A percentile compares a stretch with the other conserved stretches of the same genome.
Evolutionary conservation across 768 basidiomycete genomes (phyloP).

Genomic region (Amanita polypyramis): DNA sequence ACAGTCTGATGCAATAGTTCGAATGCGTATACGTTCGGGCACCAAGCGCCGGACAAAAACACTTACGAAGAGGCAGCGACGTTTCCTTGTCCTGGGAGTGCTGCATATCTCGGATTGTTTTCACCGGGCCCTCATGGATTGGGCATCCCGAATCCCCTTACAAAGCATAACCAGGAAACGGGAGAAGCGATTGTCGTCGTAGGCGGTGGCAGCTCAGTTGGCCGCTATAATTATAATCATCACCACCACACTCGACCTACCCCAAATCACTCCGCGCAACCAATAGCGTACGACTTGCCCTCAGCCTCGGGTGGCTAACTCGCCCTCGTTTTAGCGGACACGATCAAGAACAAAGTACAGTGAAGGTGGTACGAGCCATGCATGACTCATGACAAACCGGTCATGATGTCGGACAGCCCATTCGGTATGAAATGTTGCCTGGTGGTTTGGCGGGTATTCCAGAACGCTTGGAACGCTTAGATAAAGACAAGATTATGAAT

Average conservation of each 20-base stretch:
- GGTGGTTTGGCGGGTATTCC: constrained; percentile 33
- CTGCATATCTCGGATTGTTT: constrained; percentile 27
- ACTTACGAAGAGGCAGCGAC: constrained; percentile 33
- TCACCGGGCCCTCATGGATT: constrained; percentile 9
- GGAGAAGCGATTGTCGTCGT: constrained; percentile 12
- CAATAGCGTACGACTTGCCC: constrained; percentile 24
- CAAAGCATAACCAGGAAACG: background rate
- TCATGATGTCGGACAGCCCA: constrained; percentile 24
- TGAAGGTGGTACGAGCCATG: constrained; percentile 4
- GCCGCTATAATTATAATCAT: constrained; percentile 31
- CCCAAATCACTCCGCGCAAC: constrained; percentile 31
- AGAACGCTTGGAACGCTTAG: constrained; percentile 29
- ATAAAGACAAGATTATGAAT: no score
- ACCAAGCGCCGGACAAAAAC: constrained; percentile 27
- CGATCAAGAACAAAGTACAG: constrained; percentile 10
- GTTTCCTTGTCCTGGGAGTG: constrained; percentile 30
- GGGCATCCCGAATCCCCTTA: constrained; percentile 11
- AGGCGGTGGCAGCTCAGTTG: constrained; percentile 21
- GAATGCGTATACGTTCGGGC: constrained; percentile 19
- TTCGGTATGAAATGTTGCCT: constrained; percentile 29
- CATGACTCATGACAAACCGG: constrained; percentile 5
- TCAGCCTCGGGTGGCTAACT: constrained; percentile 24
- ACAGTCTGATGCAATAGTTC: constrained; percentile 23
- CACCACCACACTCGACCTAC: constrained; percentile 16
- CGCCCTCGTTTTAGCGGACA: constrained; percentile 15